phyloP scores from a whole-genome alignment of 2,329 filamentous ascomycete species.

The Cucurbitaria berberidis region DNA sequence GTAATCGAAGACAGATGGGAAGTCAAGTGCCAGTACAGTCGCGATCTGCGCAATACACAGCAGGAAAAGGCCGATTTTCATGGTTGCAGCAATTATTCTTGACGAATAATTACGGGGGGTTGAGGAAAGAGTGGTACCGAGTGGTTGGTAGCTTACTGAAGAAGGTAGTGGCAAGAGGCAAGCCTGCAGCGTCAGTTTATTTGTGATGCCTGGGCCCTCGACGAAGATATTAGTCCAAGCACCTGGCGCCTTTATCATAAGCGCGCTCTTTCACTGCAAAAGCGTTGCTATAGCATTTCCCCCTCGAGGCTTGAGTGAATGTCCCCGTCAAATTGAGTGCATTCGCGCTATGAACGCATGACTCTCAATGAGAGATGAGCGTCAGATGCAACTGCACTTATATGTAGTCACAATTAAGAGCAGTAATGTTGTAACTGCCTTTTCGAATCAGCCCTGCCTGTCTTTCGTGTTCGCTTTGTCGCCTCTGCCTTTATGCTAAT shows the following conservation, averaged over 20 bases:
- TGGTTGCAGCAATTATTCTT: not conserved
- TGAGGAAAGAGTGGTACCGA: not conserved
- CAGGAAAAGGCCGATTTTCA: not conserved
- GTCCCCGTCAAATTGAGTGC: too few species aligned
- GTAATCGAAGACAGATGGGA: conserved; percentile 2
- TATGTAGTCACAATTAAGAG: too few species aligned
- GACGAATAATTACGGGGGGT: not conserved
- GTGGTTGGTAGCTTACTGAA: not conserved
- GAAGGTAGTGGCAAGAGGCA: not conserved
- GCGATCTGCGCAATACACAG: conserved; percentile 55
- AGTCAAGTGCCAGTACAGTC: not conserved
- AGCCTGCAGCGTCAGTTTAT: not conserved
- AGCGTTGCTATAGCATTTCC: not conserved
- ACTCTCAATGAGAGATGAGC: too few species aligned
- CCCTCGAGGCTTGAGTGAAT: too few species aligned
- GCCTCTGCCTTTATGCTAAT: too few species aligned
- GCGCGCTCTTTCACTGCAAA: not conserved
- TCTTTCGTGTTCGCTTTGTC: too few species aligned
- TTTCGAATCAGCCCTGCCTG: too few species aligned
- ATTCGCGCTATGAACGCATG: too few species aligned
- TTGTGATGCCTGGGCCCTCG: not conserved
- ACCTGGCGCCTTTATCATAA: not conserved
- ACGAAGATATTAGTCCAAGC: not conserved
- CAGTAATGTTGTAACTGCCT: too few species aligned
- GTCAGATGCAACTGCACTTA: too few species aligned